Conservation (phyloP, 129 eudicot species). For the Smallanthus sonchifolius region DNA sequence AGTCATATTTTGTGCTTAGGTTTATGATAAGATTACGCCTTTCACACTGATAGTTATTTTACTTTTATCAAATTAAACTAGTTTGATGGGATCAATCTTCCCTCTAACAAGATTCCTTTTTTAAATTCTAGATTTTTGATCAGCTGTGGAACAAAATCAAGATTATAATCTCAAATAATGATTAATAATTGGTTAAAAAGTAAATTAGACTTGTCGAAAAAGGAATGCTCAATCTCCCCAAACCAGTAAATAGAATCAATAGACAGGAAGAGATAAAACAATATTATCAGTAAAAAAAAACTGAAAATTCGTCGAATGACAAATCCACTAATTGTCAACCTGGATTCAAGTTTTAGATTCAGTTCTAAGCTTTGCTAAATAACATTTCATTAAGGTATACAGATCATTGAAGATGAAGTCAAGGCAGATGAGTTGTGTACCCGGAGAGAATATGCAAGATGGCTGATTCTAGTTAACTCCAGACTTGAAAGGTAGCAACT, state of each 20-base stretch:
- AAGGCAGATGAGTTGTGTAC: slow-evolving; percentile 74
- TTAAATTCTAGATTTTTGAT: neutral
- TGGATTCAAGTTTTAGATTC: slow-evolving; percentile 25
- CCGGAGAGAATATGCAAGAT: slow-evolving; percentile 91
- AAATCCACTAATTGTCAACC: neutral
- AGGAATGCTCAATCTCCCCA: no score
- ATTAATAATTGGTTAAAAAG: no score
- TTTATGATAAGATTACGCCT: slow-evolving; percentile 2
- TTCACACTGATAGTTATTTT: neutral
- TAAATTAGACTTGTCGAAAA: no score
- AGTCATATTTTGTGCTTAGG: neutral
- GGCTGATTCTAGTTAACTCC: slow-evolving; percentile 70
- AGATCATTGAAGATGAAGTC: slow-evolving; percentile 81
- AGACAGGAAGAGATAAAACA: neutral
- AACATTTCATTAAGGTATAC: slow-evolving; percentile 53
- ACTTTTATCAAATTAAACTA: neutral
- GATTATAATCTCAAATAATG: no score
- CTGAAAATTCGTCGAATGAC: neutral
- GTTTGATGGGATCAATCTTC: neutral
- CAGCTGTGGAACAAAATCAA: neutral
- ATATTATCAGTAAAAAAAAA: neutral
- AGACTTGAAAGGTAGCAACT: slow-evolving; percentile 70
- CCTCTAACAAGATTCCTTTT: neutral
- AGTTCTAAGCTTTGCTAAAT: slow-evolving; percentile 41
- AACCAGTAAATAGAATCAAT: no score